Base-by-base conservation (phyloP, 2,329 filamentous ascomycete genomes). In the Colletotrichum lini region DNA sequence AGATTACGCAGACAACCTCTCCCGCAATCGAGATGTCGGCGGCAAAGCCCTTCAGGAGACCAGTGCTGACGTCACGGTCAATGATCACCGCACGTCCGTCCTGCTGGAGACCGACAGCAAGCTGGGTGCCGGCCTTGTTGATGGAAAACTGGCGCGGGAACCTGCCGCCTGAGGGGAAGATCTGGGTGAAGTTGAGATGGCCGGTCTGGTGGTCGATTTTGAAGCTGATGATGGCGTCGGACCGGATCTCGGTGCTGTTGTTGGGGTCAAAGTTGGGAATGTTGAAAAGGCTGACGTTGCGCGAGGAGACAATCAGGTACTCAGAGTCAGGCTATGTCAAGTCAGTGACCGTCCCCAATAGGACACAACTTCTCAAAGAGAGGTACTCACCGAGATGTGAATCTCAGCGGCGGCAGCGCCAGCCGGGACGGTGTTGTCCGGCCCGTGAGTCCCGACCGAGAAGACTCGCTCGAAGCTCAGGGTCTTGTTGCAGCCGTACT, bases 111-210 rank as follows among this genome's bases (percentile, higher is more conserved):
- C 87, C 92, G 38, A 94, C 88, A 0, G 90, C 92, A 5, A 94
- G 81, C 70, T 91, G 80, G 64, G 86, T 85, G 0, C 92, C 93
- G 8, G 86, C 87, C 72, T 85, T 85, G 79, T 92, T 94, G 67
- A 94, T 81, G 58, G 86, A 87, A 78, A 94, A 92, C 35, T 92
- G 91, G 21, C 93, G 86, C 0, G 93, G 93, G 65, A 86, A 87
- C 6, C 82, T 79, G 2, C 93, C 93, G 58, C 91, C 91, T 0
- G 90, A 87, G 0, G 92, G 84, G 16, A 86, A 86, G 21, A 90
- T 83, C 75, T 92, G 87, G 2, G 88, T 78, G 70, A 89, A 86
- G 1, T 77, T 80, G 26, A 94, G 82, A 1, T 80, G 82, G 8
- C 91, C 92, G 21, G 86, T 86, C 13, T 77, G 72, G 2, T 77